Conservation (phyloP, 2,329 filamentous ascomycete species). For the Fusarium transvaalense region DNA sequence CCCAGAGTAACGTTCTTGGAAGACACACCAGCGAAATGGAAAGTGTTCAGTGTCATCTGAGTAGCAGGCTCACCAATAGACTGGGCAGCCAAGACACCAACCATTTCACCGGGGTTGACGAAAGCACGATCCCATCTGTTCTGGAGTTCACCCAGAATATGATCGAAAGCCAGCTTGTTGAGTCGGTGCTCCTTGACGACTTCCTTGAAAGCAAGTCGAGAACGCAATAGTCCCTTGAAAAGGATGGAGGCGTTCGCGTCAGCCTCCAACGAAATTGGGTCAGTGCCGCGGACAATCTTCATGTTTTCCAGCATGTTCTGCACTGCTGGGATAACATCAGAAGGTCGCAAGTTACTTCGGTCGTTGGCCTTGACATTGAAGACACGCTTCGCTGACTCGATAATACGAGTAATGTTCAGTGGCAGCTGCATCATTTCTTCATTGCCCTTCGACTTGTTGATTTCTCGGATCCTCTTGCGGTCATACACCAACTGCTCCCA, state of each 20-base stretch:
- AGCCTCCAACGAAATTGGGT: slow-evolving; percentile 85
- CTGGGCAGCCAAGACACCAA: slow-evolving; percentile 95
- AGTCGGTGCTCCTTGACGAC: slow-evolving; percentile 87
- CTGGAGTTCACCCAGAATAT: slow-evolving; percentile 91
- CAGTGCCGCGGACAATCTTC: slow-evolving; percentile 86
- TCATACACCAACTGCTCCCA: slow-evolving; percentile 83
- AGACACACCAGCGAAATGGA: slow-evolving; percentile 99
- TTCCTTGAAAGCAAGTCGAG: slow-evolving; percentile 91
- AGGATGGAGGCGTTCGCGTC: slow-evolving; percentile 89
- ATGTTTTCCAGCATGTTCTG: slow-evolving; percentile 80
- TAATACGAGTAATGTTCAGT: slow-evolving; percentile 90
- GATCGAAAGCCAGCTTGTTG: slow-evolving; percentile 91
- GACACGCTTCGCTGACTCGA: slow-evolving; percentile 88
- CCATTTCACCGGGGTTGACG: slow-evolving; percentile 97
- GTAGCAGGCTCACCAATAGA: slow-evolving; percentile 99
- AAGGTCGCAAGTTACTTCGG: slow-evolving; percentile 89
- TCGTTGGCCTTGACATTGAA: slow-evolving; percentile 90
- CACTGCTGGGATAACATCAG: slow-evolving; percentile 86
- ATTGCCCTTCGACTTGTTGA: slow-evolving; percentile 76
- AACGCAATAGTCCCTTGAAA: slow-evolving; percentile 92
- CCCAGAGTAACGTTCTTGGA: slow-evolving; percentile 99
- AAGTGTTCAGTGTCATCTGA: slow-evolving; percentile 99
- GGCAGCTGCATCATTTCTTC: slow-evolving; percentile 91
- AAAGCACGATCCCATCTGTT: slow-evolving; percentile 87
- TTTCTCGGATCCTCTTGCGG: slow-evolving; percentile 77